Evolutionary conservation across 441 rosid genomes (phyloP).

Genomic region (Jatropha podagrica): DNA sequence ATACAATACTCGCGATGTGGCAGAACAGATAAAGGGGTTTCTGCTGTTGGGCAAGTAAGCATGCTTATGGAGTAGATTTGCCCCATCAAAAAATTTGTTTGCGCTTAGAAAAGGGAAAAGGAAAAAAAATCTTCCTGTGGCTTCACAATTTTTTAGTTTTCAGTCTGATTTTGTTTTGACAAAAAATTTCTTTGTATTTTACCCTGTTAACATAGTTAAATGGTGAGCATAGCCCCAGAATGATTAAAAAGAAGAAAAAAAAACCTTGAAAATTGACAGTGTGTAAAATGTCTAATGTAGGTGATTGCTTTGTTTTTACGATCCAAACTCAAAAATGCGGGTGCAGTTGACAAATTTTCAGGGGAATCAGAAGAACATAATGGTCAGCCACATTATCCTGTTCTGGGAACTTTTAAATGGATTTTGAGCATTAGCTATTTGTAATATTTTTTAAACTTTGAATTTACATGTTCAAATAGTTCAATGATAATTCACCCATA

Average conservation of each 20-base stretch:
- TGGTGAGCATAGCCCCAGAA: background rate
- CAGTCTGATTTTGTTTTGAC: too few species aligned
- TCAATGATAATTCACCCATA: background rate
- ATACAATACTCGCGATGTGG: constrained; percentile 89
- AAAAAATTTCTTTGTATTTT: too few species aligned
- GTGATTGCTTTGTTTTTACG: constrained; percentile 76
- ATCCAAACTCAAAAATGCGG: constrained; percentile 54
- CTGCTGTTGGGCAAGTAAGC: constrained; percentile 90
- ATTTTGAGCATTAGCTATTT: constrained; percentile 15
- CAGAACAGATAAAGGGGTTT: constrained; percentile 93
- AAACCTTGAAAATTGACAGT: constrained; percentile 11
- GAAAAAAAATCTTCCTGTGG: background rate
- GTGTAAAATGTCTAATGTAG: constrained; percentile 43
- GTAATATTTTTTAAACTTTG: background rate
- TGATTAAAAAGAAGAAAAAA: background rate
- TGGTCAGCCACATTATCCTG: constrained; percentile 37
- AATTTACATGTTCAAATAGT: background rate
- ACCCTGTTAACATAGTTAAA: background rate
- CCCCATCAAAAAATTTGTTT: background rate
- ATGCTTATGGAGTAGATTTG: constrained; percentile 2
- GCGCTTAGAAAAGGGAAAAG: background rate
- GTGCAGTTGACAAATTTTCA: constrained; percentile 23
- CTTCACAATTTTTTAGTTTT: too few species aligned
- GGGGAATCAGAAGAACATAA: constrained; percentile 34
- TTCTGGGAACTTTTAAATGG: constrained; percentile 12